phyloP scores from a whole-genome alignment of 768 basidiomycete species.

The Calocybe gangraenosa region DNA sequence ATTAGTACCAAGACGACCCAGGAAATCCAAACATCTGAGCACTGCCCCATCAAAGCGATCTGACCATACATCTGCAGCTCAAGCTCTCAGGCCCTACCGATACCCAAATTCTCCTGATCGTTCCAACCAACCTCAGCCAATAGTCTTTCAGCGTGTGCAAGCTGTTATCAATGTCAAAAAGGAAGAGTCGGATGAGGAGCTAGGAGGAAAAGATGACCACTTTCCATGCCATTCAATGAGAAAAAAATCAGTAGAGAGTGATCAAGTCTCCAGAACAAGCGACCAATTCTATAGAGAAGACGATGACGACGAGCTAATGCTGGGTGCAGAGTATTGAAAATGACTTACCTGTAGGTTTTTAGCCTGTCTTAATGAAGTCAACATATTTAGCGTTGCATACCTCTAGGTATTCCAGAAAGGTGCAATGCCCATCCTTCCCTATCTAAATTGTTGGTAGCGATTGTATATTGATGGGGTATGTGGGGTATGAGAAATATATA shows the following conservation, averaged over 20 bases:
- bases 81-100: no score
- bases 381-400: no score
- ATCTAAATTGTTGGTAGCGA: no score
- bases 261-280: background rate
- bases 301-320: conserved; percentile 56
- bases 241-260: conserved; percentile 7
- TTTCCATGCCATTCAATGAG: no score
- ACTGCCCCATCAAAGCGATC: conserved; percentile 3
- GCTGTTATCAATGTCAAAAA: conserved; percentile 64
- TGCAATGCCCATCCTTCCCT: no score
- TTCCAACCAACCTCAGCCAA: conserved; percentile 21
- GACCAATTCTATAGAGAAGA: conserved; percentile 21
- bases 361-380: no score
- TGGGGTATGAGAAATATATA: no score
- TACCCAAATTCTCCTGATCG: no score
- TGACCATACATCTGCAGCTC: background rate
- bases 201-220: background rate
- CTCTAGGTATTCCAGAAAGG: no score
- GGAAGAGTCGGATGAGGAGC: conserved; percentile 39
- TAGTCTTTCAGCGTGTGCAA: conserved; percentile 60
- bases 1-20: conserved; percentile 8
- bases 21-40: conserved; percentile 3
- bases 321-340: conserved; percentile 58
- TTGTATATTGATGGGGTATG: no score
- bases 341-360: no score